Conservation (phyloP, 73 alveolate genomes). For the Durusdinium trenchii region DNA sequence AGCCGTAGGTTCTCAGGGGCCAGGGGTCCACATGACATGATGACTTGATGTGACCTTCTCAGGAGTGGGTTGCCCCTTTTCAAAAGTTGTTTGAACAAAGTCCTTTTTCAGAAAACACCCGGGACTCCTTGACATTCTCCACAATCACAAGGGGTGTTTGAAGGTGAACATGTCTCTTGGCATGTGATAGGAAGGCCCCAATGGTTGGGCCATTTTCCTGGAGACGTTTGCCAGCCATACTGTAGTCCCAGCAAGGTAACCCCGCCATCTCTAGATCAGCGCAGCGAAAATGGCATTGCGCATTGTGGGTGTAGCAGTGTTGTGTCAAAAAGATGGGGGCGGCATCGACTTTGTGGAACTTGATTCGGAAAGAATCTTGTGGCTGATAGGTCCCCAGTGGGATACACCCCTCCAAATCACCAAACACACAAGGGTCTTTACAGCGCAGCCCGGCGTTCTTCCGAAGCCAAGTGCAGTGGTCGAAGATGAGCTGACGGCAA, state of each 20-base stretch:
- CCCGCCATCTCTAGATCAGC: slow-evolving; percentile 11
- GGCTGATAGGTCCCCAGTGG: not conserved
- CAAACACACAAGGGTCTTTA: not conserved
- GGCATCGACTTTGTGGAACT: not conserved
- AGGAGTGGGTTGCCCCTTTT: too few relatives aligned
- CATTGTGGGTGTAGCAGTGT: not conserved
- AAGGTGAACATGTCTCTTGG: not conserved
- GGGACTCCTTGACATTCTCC: slow-evolving; percentile 11
- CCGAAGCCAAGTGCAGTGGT: not conserved
- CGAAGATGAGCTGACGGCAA: slow-evolving; percentile 51
- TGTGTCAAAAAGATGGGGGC: not conserved
- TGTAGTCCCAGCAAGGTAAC: slow-evolving; percentile 51
- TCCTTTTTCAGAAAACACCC: too few relatives aligned
- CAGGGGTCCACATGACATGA: too few relatives aligned
- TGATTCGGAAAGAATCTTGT: not conserved
- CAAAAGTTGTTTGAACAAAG: too few relatives aligned
- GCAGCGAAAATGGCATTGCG: not conserved
- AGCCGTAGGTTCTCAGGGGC: not conserved
- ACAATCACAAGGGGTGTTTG: slow-evolving; percentile 9
- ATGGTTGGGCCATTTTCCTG: slow-evolving; percentile 17
- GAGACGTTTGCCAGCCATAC: slow-evolving; percentile 19
- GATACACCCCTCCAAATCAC: slow-evolving; percentile 20
- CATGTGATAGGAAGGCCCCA: slow-evolving; percentile 36
- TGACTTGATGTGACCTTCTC: too few relatives aligned
- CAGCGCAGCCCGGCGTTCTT: not conserved